Evolutionary conservation across 805 yeast species (phyloP), one percentile per base, ranked within the genome.

Genomic region (Wickerhamomyces pijperi): DNA sequence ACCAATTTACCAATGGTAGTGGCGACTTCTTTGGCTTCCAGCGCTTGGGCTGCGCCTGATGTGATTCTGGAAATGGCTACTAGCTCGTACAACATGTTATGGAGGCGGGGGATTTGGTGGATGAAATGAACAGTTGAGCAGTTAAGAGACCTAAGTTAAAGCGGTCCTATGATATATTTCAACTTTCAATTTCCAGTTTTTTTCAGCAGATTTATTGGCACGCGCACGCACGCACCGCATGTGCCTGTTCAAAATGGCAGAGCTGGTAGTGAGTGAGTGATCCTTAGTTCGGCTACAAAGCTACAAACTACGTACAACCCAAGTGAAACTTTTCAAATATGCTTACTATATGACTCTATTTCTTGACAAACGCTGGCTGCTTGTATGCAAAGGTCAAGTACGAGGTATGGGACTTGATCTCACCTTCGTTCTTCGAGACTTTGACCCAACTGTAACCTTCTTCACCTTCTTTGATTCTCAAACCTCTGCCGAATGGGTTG

Each of bases 401-500:
- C 0, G 96, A 85, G 0, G 99, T 92, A 51, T 92, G 99, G 6
- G 87, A 80, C 62, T 90, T 90, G 50, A 90, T 68, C 55, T 92
- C 97, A 3, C 78, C 51, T 56, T 90, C 98, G 8, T 78, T 67
- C 56, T 77, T 80, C 15, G 95, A 76, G n/a, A 88, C 92, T 48
- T 84, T 70, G 41, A 68, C 64, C 99, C 99, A 92, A 21, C 74
- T 61, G 56, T 67, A 92, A 3, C 69, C 70, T 4, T 67, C 73
- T 53, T 90, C 97, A 39, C 99, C 98, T 61, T 90, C 97, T 49
- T 69, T 72, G 32, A 92, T 72, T 47, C 95, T 72, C 45, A 70
- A 61, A 13, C 97, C 97, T 54, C 77, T 82, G 3, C 98, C 97
- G 65, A 92, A 92, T 5, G 97, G 97, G 56, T 90, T 88, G 59